A percentile compares a stretch with the other conserved stretches of the same genome.
Conservation (phyloP, 2,329 filamentous ascomycete species). For the Elsinoe perseae region DNA sequence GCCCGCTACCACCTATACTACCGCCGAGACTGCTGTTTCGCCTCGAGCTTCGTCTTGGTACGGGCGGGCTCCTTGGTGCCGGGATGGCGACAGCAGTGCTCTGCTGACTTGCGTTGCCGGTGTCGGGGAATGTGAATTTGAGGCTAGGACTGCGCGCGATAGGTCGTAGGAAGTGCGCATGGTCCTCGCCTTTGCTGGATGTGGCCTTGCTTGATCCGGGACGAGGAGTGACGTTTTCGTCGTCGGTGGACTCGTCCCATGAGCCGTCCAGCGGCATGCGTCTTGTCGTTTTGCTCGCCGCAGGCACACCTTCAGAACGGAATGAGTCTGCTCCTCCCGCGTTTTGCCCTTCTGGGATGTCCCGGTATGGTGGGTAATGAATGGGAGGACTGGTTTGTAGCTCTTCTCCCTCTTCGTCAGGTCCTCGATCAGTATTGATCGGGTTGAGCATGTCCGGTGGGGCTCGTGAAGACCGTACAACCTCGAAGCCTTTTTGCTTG, state of each 20-base stretch:
- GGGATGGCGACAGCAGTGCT: neutral
- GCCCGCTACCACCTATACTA: neutral
- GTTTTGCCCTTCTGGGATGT: conserved; percentile 24
- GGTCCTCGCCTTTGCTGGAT: conserved; percentile 1
- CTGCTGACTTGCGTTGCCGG: neutral
- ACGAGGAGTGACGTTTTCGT: neutral
- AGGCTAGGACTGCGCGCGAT: conserved; percentile 18
- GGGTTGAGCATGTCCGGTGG: conserved; percentile 36
- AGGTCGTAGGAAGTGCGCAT: conserved; percentile 15
- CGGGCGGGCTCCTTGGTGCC: neutral
- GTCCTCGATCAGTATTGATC: conserved; percentile 49
- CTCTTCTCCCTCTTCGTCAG: conserved; percentile 37
- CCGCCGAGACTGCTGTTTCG: conserved; percentile 10
- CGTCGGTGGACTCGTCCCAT: conserved; percentile 17
- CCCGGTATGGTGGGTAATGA: conserved; percentile 28
- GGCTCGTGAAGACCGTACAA: conserved; percentile 82
- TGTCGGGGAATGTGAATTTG: conserved; percentile 14
- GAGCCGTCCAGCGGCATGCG: conserved; percentile 17
- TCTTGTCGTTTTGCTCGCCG: conserved; percentile 15
- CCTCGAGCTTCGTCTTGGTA: conserved; percentile 5
- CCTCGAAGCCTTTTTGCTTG: conserved; percentile 93
- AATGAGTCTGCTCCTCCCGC: conserved; percentile 20
- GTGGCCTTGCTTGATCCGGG: neutral
- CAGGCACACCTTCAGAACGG: conserved; percentile 11
- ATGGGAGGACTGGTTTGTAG: conserved; percentile 29